Base-by-base conservation (phyloP, 371 early-diverging fungal genomes). In the Mucor plumbeus region DNA sequence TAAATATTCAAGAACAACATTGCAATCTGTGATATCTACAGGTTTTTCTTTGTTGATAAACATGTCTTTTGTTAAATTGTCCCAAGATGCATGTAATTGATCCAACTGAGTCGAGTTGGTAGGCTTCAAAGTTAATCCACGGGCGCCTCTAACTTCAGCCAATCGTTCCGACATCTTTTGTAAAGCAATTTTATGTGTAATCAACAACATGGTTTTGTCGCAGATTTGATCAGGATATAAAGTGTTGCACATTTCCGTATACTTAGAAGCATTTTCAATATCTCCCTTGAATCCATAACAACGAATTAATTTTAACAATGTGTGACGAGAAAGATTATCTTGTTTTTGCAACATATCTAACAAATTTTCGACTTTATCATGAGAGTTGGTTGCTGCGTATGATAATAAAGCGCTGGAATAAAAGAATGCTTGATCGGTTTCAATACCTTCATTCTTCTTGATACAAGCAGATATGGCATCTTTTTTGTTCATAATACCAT, bases 1-100 rank as follows among this genome's bases (percentile, higher is more conserved):
- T 7, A 74, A 35, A 33, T 78, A 81, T 33, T 74, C 75, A 8
- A 84, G 39, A 4, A 80, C 69, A 47, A 69, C 50, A 65, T 77
- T 80, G 40, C 76, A 77, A 15, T 79, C 69, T 0, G 59, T 61
- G 9, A 75, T 63, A 57, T 77, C 74, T 10, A 69, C 41, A 0
- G 65, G 63, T 21, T 63, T 36, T 0, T 26, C 33, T 31, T 35
- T 13, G 6, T 5, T 34, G n/a, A 21, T 59, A 11, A 72, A 50
- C 58, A 69, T 59, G 17, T 60, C 62, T 11, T 68, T 59, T 13
- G 61, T 77, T 14, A 75, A 48, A 5, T 36, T 33, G 4, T 59
- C 44, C 78, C 82, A 77, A 13, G 76, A 74, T 44, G 38, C 53
- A 61, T 73, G 65, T 14, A 75, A 39, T 33, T 38, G n/a, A 61